Evolutionary conservation across 805 yeast genomes (phyloP), one percentile per base, ranked within the genome.

Genomic region (Dipodascus albidus): DNA sequence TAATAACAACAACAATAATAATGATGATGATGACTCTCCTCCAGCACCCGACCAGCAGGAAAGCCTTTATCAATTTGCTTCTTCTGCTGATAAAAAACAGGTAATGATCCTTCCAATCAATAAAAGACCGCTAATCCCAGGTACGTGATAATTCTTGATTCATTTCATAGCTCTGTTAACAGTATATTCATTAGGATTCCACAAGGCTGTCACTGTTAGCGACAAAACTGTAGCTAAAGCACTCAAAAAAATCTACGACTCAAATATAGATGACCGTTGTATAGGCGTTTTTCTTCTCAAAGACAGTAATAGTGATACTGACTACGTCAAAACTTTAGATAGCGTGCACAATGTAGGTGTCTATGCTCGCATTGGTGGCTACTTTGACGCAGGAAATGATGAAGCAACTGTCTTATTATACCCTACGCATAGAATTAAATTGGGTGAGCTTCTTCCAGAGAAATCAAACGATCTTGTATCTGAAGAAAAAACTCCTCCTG

Each of bases 221-320:
- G 95, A 88, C 66, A 82, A 85, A 3, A 80, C 82, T 53, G 95
- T 87, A 9, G 85, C 85, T 65, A 82, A 79, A 60, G 89, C 95
- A 3, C 77, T 88, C 48, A 79, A 81, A 56, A 88, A 85, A 61
- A 79, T 87, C 57, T 71, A 82, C 47, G 85, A 83, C 58, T 80
- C 81, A 55, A 79, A 83, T 59, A 85, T 47, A 11, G 49, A 85
- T 59, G 24, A 53, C n/a, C 91, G 95, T 15, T 86, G 85, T 64
- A 81, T 87, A 58, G 95, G 90, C 51, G 82, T 87, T 52, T 88
- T 88, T 66, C 77, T 85, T 61, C 78, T 84, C 59, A 85, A 82
- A 64, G 85, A 85, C 62, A 80, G 80, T 33, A 77, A 75, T 47
- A 79, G 81, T 50, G 88, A 85, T 63, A 78, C 87, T 3, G 96